A percentile compares a stretch with the other conserved stretches of the same genome.
Conservation (phyloP, 129 eudicot genomes). For the Erigeron canadensis region DNA sequence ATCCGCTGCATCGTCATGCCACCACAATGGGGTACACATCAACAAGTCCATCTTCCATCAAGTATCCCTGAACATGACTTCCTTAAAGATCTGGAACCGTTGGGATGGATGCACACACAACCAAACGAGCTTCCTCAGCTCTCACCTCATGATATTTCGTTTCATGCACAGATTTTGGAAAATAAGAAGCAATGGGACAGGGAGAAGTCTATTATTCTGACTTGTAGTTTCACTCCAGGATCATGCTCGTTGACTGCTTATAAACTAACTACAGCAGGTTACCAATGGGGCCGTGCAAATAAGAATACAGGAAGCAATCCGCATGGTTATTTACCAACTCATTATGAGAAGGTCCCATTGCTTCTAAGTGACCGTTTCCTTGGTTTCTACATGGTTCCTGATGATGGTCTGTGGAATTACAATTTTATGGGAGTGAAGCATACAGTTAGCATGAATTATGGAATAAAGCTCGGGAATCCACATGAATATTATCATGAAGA, state of each 20-base stretch:
- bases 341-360: conserved; percentile 96
- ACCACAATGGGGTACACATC: conserved; percentile 99
- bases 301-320: conserved; percentile 85
- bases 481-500: conserved; percentile 91
- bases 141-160: conserved; percentile 91
- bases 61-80: conserved; percentile 97
- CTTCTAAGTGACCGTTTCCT: conserved; percentile 97
- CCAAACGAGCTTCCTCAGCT: conserved; percentile 98
- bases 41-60: conserved; percentile 92
- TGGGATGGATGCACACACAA: conserved; percentile 99
- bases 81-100: conserved; percentile 87
- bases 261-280: conserved; percentile 90
- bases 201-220: conserved; percentile 82
- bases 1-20: conserved; percentile 95
- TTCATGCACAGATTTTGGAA: conserved; percentile 78
- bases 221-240: conserved; percentile 98
- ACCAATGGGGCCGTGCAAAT: conserved; percentile 95
- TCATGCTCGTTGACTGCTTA: conserved; percentile 97
- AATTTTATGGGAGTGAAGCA: conserved; percentile 99
- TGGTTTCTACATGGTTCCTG: conserved; percentile 99
- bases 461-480: conserved; percentile 92
- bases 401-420: conserved; percentile 95
- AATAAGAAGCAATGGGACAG: conserved; percentile 99
- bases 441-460: conserved; percentile 78
- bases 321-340: conserved; percentile 96